Conservation (phyloP, 192 early-diverging fungal species). For the Coemansia sp. region DNA sequence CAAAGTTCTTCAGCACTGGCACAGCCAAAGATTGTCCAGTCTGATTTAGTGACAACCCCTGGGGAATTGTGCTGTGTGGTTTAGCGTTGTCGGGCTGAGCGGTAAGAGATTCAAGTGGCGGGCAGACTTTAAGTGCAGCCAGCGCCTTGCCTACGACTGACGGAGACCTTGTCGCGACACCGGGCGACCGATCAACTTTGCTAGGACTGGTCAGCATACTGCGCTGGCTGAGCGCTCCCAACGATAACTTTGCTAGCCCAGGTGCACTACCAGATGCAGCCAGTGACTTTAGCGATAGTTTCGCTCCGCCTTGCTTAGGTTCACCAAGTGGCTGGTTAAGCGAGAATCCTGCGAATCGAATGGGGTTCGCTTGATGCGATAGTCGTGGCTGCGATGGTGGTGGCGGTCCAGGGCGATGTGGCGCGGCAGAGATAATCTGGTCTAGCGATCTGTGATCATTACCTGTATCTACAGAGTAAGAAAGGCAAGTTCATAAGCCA, state of each 20-base stretch:
- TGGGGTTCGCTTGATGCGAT: neutral
- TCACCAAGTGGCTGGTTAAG: neutral
- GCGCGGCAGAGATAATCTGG: slow-evolving; percentile 20
- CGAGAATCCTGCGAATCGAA: neutral
- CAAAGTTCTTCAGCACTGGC: slow-evolving; percentile 32
- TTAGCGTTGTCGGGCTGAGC: neutral
- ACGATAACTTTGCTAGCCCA: slow-evolving; percentile 10
- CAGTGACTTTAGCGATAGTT: slow-evolving; percentile 23
- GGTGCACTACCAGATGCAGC: neutral
- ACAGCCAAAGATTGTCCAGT: neutral
- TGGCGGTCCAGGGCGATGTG: slow-evolving; percentile 34
- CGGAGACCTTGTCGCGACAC: neutral
- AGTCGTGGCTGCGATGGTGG: slow-evolving; percentile 2
- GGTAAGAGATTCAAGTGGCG: neutral
- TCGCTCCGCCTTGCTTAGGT: neutral
- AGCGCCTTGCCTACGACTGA: slow-evolving; percentile 46
- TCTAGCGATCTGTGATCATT: slow-evolving; percentile 21
- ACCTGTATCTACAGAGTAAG: slow-evolving; percentile 10
- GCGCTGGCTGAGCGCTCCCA: slow-evolving; percentile 13
- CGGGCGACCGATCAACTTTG: neutral
- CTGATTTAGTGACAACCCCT: neutral
- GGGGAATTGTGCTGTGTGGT: neutral
- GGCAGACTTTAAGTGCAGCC: slow-evolving; percentile 30
- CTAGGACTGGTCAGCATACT: neutral
- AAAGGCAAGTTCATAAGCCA: neutral